Evolutionary conservation across 2,329 filamentous ascomycete genomes (phyloP).

Genomic region (Fusarium palustre): DNA sequence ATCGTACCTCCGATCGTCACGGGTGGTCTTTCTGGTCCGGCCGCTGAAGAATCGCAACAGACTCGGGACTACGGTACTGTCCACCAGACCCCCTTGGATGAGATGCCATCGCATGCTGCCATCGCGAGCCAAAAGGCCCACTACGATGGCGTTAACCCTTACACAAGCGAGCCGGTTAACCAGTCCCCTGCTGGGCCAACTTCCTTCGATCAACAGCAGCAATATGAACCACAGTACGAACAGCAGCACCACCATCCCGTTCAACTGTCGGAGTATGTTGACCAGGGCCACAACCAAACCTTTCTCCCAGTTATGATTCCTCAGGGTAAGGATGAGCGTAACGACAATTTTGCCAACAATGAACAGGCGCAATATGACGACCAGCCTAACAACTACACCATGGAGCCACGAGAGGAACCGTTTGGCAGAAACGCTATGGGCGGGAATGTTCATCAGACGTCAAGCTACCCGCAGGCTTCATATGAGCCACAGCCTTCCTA

Average conservation of each 20-base stretch:
- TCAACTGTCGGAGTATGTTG: constrained; percentile 30
- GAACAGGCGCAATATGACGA: constrained; percentile 17
- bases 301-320: constrained; percentile 41
- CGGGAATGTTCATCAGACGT: constrained; percentile 12
- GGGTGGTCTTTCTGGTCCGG: constrained; percentile 60
- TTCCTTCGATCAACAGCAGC: constrained; percentile 30
- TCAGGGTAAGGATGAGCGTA: constrained; percentile 29
- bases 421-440: constrained; percentile 12
- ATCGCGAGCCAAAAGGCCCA: constrained; percentile 63
- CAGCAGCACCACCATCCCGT: constrained; percentile 28
- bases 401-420: constrained; percentile 20
- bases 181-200: constrained; percentile 27
- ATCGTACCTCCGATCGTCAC: constrained; percentile 71
- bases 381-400: constrained; percentile 20
- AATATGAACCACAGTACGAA: constrained; percentile 20
- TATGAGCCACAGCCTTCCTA: constrained; percentile 22
- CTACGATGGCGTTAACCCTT: constrained; percentile 69
- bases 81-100: constrained; percentile 59
- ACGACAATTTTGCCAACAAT: constrained; percentile 11
- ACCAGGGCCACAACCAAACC: constrained; percentile 31
- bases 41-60: constrained; percentile 49
- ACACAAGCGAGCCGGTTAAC: constrained; percentile 60
- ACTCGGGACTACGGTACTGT: constrained; percentile 60
- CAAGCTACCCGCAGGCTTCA: constrained; percentile 18
- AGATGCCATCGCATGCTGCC: constrained; percentile 63